Conservation (phyloP, 139 green algal genomes). For the Haematococcus lacustris region DNA sequence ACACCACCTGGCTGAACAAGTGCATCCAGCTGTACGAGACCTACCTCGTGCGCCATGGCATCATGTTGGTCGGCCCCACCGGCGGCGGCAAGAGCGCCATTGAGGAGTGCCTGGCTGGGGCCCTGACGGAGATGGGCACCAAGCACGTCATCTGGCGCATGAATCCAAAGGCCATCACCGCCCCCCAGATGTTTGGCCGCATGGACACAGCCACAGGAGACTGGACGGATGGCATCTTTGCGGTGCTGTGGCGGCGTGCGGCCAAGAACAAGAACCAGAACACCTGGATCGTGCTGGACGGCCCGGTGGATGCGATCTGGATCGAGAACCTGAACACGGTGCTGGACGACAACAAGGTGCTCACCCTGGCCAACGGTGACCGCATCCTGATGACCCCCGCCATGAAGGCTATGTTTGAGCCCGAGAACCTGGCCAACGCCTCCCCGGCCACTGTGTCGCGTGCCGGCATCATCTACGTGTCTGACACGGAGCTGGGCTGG, state of each 20-base stretch:
- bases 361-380: slow-evolving; percentile 95
- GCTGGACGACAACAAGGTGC: slow-evolving; percentile 38
- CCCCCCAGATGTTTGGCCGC: slow-evolving; percentile 79
- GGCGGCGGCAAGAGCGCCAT: slow-evolving; percentile 84
- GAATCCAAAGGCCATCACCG: slow-evolving; percentile 81
- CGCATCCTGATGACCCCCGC: slow-evolving; percentile 84
- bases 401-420: slow-evolving; percentile 92
- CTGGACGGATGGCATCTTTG: slow-evolving; percentile 95
- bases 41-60: slow-evolving; percentile 86
- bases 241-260: slow-evolving; percentile 85
- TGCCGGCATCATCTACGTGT: slow-evolving; percentile 94
- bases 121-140: slow-evolving; percentile 75
- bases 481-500: slow-evolving; percentile 84
- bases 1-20: slow-evolving; percentile 85
- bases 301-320: slow-evolving; percentile 94
- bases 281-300: slow-evolving; percentile 95
- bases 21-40: slow-evolving; percentile 96
- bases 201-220: slow-evolving; percentile 82
- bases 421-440: slow-evolving; percentile 91
- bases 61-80: slow-evolving; percentile 86
- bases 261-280: slow-evolving; percentile 85
- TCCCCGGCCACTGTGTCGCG: slow-evolving; percentile 90
- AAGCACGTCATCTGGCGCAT: slow-evolving; percentile 91
- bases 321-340: slow-evolving; percentile 97
- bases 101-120: slow-evolving; percentile 74